phyloP scores from a whole-genome alignment of 345 rosid genomes.

The Eucalyptus marginata region DNA sequence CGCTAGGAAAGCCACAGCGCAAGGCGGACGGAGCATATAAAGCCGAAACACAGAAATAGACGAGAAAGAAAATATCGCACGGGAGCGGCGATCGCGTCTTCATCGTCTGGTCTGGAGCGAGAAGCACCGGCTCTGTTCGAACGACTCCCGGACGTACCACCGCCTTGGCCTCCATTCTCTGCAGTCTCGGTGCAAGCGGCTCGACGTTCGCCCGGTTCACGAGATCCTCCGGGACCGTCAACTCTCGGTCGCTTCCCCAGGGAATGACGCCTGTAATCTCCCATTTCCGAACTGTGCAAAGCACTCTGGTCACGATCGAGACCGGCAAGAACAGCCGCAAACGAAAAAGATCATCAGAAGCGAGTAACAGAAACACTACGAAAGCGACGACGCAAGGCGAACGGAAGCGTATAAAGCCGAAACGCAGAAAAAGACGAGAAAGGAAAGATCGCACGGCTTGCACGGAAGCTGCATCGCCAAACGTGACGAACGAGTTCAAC shows the following conservation, averaged over 20 bases:
- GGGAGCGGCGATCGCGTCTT: neutral
- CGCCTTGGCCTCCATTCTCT: neutral
- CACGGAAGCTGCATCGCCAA: neutral
- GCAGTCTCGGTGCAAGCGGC: neutral
- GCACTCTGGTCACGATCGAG: neutral
- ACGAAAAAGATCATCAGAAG: neutral
- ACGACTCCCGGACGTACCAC: neutral
- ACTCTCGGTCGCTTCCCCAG: neutral
- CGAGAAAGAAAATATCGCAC: neutral
- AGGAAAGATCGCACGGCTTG: neutral
- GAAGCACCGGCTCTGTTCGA: neutral
- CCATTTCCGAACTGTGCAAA: neutral
- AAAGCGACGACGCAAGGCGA: neutral
- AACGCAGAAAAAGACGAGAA: neutral
- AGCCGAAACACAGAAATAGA: neutral
- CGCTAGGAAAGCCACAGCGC: neutral
- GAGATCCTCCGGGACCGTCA: neutral
- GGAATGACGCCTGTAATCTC: neutral
- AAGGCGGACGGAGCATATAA: neutral
- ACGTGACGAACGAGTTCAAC: neutral
- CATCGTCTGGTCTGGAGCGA: neutral
- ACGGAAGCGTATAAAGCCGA: neutral
- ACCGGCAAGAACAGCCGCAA: neutral
- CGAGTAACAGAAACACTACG: neutral
- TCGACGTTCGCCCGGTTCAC: neutral